Evolutionary conservation across 2,329 filamentous ascomycete species (phyloP), one percentile per base, ranked within the genome.

Genomic region (Fonsecaea pedrosoi): DNA sequence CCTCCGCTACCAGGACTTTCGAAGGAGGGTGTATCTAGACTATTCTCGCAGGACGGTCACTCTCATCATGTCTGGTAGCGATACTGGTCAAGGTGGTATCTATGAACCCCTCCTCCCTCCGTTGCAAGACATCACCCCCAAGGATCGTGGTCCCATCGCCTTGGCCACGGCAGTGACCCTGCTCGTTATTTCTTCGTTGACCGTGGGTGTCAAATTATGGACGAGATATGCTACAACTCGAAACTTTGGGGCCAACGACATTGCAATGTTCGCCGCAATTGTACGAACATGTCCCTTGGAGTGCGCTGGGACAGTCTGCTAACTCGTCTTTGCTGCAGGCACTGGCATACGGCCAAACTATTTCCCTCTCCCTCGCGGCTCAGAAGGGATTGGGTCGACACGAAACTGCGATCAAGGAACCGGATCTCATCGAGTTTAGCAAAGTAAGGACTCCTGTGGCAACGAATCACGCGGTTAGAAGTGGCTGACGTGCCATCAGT

Each of bases 301-400:
- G 32, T 15, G 25, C 15, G 4, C 9, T 9, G 21, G n/a, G 10
- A 37, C 15, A n/a, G 38, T 15, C 12, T 42, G 38, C 25, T 48
- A 40, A 32, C 34, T 56, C 50, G 62, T 38, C 10, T 25, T 48
- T 40, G 30, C 6, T 30, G 18, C 38, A 69, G 67, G 50, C 60
- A 30, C 38, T 69, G n/a, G 67, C 56, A 15, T 37, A 61, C 7
- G 37, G 42, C 12, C 58, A 74, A 54, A 63, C 65, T 15, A 70
- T 73, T 58, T 68, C 66, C 42, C 64, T 74, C 15, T 70, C 65
- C 18, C 56, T 69, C n/a, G 69, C 73, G 10, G 66, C 64, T 32
- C 56, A 64, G 12, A 53, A 68, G 57, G 73, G 73, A 5, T 66
- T 74, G 54, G 73, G 73, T 13, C 66, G 60, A 37, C 69, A 68